Evolutionary conservation across 176 grass and related monocot genomes (phyloP).

Genomic region (Triticum aestivum): DNA sequence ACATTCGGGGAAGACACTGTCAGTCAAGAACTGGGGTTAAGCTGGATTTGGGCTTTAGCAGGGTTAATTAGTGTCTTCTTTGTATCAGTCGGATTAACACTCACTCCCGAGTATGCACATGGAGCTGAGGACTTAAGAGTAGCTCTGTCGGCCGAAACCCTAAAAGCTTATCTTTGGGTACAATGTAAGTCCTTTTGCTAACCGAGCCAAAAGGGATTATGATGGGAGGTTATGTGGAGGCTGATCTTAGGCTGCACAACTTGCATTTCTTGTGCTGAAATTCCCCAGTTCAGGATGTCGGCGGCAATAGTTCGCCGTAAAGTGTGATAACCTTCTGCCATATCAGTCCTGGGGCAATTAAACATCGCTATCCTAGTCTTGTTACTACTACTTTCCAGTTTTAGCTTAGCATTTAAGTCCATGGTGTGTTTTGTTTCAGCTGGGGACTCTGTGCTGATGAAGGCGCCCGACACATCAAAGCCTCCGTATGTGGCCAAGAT

Average conservation of each 20-base stretch:
- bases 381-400: background rate
- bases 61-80: background rate
- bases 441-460: constrained; percentile 74
- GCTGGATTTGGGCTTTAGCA: background rate
- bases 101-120: background rate
- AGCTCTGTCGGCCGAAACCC: background rate
- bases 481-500: constrained; percentile 73
- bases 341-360: background rate
- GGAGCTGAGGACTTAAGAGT: background rate
- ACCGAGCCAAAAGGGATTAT: constrained; percentile 4
- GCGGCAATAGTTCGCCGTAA: background rate
- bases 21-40: background rate
- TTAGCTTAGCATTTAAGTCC: background rate
- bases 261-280: background rate
- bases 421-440: constrained; percentile 44
- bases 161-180: background rate
- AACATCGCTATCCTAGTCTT: background rate
- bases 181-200: background rate
- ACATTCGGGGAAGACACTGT: background rate
- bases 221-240: background rate
- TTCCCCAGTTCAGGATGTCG: background rate
- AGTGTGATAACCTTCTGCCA: background rate
- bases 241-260: background rate
- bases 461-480: constrained; percentile 50
- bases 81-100: background rate